Evolutionary conservation across 441 rosid genomes (phyloP), one percentile per base, ranked within the genome.

Genomic region (Eruca vesicaria): DNA sequence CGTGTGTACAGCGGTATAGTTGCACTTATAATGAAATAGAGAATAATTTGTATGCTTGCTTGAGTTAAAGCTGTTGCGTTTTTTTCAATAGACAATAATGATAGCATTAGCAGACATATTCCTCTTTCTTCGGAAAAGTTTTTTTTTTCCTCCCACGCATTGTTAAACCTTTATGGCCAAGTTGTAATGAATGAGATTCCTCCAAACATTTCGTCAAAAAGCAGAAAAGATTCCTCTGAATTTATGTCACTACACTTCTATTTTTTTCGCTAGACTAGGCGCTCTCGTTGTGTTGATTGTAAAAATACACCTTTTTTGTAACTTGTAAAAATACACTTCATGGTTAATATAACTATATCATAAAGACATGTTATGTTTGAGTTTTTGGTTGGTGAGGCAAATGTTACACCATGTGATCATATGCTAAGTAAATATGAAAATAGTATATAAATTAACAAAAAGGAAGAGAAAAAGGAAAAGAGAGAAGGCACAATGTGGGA

Each of bases 111-210:
- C 53, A 66, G 55, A 66, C 77, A 66, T 5, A 72, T 60, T 78
- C 80, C 77, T 59, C 77, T 78, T 78, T 72, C 69, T 36, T 78
- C 73, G 77, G 80, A 60, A 72, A 72, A 78, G 50, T 63, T 23
- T 23, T 28, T 29, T 45, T 43, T 31, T 12, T 26, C 67, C 67
- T 65, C 72, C 76, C 75, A 63, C 66, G 63, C 32, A 64, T 58
- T 59, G 57, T 58, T 33, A 58, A 57, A 28, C 43, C 53, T 71
- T 62, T 71, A 62, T 50, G 14, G 73, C 32, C 77, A 72, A 78
- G 69, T 72, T 66, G 80, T 52, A 66, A 52, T 15, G 23, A 72
- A 58, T 19, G 55, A 77, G 73, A 72, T 66, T 72, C 69, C 38
- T 63, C 63, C 16, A 58, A 65, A 45, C 56, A 77, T 57, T 64